Conservation (phyloP, 169 alveolate genomes). For the Eimeria necatrix region DNA sequence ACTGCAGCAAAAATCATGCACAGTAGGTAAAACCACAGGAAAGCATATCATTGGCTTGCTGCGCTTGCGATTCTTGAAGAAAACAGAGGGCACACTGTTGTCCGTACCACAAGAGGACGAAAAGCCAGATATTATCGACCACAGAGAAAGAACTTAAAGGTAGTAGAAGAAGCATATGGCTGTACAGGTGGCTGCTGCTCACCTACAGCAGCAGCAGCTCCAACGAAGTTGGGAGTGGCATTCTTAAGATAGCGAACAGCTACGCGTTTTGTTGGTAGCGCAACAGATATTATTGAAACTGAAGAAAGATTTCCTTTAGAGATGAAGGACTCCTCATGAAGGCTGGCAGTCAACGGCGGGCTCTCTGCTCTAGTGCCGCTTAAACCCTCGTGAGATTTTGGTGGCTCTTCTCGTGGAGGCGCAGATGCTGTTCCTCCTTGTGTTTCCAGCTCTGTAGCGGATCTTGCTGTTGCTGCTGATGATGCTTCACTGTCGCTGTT, state of each 20-base stretch:
- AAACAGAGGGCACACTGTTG: too few species aligned
- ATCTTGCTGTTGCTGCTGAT: neutral
- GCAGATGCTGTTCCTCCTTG: too few species aligned
- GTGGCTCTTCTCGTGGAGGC: too few species aligned
- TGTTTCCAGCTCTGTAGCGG: neutral
- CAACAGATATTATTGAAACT: neutral
- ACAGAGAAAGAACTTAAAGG: neutral
- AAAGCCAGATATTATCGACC: too few species aligned
- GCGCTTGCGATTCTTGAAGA: neutral
- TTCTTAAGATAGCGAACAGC: constrained; percentile 61
- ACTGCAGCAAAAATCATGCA: constrained; percentile 43
- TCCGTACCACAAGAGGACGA: too few species aligned
- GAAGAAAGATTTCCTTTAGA: neutral
- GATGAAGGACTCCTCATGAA: neutral
- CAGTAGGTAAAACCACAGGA: neutral
- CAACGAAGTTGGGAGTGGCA: constrained; percentile 22
- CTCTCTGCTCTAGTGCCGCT: too few species aligned
- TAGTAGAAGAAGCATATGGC: neutral
- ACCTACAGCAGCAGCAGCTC: constrained; percentile 62
- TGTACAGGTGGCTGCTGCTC: constrained; percentile 2
- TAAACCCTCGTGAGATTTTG: too few species aligned
- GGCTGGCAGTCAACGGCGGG: too few species aligned
- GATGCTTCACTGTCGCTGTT: constrained; percentile 36
- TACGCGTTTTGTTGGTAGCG: constrained; percentile 44
- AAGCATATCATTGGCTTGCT: neutral